Evolutionary conservation across 2,329 filamentous ascomycete species (phyloP).

Genomic region (Cyclaneusma minus): DNA sequence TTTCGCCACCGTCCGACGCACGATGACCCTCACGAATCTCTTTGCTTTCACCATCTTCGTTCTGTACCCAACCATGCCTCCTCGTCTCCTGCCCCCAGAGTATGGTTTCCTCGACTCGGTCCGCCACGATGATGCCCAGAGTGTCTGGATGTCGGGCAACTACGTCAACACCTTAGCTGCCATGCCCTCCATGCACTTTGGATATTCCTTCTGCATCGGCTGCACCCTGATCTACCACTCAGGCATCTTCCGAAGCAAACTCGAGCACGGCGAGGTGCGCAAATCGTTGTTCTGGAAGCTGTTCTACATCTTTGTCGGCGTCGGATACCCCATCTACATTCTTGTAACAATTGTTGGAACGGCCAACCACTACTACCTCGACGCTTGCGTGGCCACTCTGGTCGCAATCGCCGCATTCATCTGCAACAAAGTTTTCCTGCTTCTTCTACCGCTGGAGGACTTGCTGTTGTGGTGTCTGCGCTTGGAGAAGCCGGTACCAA

Average conservation of each 20-base stretch:
- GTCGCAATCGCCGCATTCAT: slow-evolving; percentile 29
- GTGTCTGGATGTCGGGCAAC: slow-evolving; percentile 32
- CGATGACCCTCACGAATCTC: slow-evolving; percentile 36
- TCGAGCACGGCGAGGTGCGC: slow-evolving; percentile 24
- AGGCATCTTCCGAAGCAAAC: slow-evolving; percentile 22
- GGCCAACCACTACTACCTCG: slow-evolving; percentile 38
- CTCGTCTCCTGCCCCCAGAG: slow-evolving; percentile 30
- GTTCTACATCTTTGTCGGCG: slow-evolving; percentile 25
- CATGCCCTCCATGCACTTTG: slow-evolving; percentile 38
- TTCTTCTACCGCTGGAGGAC: slow-evolving; percentile 33
- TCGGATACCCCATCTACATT: slow-evolving; percentile 30
- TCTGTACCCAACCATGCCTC: slow-evolving; percentile 36
- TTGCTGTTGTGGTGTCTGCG: slow-evolving; percentile 28
- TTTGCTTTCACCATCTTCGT: slow-evolving; percentile 34
- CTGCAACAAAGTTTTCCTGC: slow-evolving; percentile 31
- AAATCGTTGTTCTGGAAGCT: slow-evolving; percentile 26
- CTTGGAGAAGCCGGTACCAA: slow-evolving; percentile 32
- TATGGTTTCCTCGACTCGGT: slow-evolving; percentile 34
- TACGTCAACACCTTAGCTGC: slow-evolving; percentile 34
- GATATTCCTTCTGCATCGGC: slow-evolving; percentile 36
- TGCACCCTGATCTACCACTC: slow-evolving; percentile 36
- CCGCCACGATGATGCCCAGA: slow-evolving; percentile 30
- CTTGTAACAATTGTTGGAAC: slow-evolving; percentile 34
- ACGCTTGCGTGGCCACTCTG: slow-evolving; percentile 29
- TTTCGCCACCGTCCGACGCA: slow-evolving; percentile 29